These are phyloP conservation scores for Neurospora discreta DNA, from an alignment of 495 filamentous ascomycete genomes.

Conservation along the genomic window DNA sequence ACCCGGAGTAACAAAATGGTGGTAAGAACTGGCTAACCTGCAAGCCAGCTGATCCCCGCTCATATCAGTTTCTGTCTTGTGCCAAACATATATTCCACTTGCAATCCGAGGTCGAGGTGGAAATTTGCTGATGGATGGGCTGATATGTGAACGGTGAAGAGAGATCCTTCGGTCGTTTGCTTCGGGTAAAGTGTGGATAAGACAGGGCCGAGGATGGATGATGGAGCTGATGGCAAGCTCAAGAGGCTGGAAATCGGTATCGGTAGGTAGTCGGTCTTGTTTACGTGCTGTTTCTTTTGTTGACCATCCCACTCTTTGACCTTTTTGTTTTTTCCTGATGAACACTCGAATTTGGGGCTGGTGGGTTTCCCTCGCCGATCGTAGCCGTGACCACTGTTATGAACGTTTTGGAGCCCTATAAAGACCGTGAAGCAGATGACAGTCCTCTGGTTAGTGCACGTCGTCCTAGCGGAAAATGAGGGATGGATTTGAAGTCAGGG, in stretches of 20 bases:
- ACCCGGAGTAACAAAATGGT: conserved; percentile 6
- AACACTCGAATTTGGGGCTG: background rate
- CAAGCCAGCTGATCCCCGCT: conserved; percentile 64
- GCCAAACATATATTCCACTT: conserved; percentile 10
- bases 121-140: background rate
- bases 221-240: background rate
- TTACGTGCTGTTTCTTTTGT: background rate
- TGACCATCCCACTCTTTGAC: background rate
- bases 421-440: background rate
- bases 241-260: background rate
- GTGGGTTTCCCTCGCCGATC: background rate
- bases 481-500: background rate
- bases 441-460: background rate
- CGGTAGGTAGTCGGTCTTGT: background rate
- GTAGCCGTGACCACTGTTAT: background rate
- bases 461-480: background rate
- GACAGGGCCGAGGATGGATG: background rate
- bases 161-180: background rate
- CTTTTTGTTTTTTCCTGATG: background rate
- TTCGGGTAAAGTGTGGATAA: background rate
- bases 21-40: conserved; percentile 42
- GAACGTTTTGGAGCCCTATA: background rate
- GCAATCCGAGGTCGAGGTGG: background rate
- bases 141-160: background rate
- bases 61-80: conserved; percentile 45